These are phyloP conservation scores for Gloeophyllum trabeum DNA, from an alignment of 768 basidiomycete species.

Conservation along the genomic window DNA sequence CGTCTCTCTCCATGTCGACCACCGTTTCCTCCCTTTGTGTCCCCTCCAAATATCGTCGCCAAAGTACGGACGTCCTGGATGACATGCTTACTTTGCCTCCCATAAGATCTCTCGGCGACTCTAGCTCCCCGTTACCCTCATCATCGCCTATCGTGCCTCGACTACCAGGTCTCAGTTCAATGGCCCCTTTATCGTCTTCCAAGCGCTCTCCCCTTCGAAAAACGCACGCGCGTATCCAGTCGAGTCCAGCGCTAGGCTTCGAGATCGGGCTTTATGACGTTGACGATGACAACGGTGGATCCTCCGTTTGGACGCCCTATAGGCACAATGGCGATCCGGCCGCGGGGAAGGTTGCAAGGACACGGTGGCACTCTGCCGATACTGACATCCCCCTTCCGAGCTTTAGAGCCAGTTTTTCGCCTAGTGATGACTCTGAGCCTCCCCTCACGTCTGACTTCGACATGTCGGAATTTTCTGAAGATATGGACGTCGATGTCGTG, in stretches of 20 bases:
- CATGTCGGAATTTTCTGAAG: background rate
- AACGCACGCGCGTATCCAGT: conserved; percentile 15
- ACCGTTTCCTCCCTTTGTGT: too few species aligned
- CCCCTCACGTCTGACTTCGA: background rate
- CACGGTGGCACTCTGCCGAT: too few species aligned
- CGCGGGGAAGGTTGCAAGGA: background rate
- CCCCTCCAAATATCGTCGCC: too few species aligned
- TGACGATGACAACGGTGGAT: background rate
- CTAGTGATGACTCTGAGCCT: background rate
- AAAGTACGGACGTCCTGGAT: too few species aligned
- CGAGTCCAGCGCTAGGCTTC: background rate
- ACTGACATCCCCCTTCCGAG: background rate
- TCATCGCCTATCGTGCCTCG: too few species aligned
- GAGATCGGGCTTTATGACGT: background rate
- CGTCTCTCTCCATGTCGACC: too few species aligned
- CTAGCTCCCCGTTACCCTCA: too few species aligned
- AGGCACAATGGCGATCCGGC: background rate
- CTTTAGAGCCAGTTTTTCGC: background rate
- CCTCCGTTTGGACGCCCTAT: background rate
- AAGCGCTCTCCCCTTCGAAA: too few species aligned
- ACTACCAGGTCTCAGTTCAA: too few species aligned
- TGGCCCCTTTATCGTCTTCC: too few species aligned
- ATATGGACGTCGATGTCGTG: background rate
- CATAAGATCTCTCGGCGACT: too few species aligned
- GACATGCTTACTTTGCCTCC: too few species aligned